Evolutionary conservation across 2,329 filamentous ascomycete genomes (phyloP).

Genomic region (Talaromyces amestolkiae): DNA sequence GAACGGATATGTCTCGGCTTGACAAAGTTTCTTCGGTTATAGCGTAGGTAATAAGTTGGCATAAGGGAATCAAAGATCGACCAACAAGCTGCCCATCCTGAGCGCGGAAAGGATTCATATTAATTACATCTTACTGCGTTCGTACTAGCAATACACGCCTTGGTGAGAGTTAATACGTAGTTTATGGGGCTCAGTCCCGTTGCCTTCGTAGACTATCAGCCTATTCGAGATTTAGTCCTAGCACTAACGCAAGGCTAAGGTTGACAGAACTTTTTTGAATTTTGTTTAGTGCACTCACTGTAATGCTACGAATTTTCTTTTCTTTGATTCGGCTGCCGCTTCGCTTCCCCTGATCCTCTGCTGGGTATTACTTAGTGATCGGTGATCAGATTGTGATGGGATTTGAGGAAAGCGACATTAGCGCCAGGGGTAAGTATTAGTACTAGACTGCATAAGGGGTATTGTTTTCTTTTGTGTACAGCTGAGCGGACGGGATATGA

Average conservation of each 20-base stretch:
- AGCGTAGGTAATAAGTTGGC: too few species aligned
- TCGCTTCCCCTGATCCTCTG: not conserved
- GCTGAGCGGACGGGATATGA: not conserved
- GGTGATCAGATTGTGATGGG: not conserved
- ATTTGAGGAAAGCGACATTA: not conserved
- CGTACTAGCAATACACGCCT: not conserved
- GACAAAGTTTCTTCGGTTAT: too few species aligned
- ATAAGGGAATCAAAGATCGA: not conserved
- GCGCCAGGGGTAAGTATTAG: not conserved
- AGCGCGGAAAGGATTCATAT: not conserved
- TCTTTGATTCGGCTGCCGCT: not conserved
- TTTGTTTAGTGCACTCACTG: not conserved
- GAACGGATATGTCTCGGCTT: too few species aligned
- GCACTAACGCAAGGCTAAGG: constrained; percentile 12
- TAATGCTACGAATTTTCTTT: not conserved
- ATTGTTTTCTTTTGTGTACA: not conserved
- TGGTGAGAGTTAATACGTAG: not conserved
- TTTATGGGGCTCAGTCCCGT: not conserved
- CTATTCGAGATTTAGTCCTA: not conserved
- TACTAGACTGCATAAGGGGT: not conserved
- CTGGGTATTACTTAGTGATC: not conserved
- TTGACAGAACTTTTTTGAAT: constrained; percentile 7
- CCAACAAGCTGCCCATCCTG: not conserved
- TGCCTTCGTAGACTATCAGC: not conserved
- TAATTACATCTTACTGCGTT: not conserved